These are phyloP conservation scores for Fomitopsis pulvina DNA, from an alignment of 768 basidiomycete genomes.

Conservation along the genomic window DNA sequence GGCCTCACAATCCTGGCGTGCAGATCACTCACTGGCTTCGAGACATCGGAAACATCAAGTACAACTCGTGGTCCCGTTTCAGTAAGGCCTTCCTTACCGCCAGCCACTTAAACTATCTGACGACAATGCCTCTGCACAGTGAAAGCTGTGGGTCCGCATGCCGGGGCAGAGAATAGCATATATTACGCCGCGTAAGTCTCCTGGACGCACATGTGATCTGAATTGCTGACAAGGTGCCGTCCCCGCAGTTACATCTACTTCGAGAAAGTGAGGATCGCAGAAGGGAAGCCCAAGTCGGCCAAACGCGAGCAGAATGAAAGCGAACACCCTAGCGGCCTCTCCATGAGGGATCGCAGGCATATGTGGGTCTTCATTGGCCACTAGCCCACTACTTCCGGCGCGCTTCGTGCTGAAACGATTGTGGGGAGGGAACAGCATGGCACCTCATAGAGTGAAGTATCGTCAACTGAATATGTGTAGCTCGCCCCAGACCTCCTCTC, in stretches of 20 bases:
- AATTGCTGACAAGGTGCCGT: not conserved
- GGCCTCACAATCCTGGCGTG: not conserved
- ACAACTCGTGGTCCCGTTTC: slow-evolving; percentile 37
- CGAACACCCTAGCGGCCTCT: slow-evolving; percentile 14
- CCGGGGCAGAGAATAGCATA: slow-evolving; percentile 37
- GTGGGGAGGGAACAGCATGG: too few relatives aligned
- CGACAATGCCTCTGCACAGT: slow-evolving; percentile 25
- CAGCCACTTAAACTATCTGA: too few relatives aligned
- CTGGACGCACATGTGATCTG: not conserved
- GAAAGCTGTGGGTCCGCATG: slow-evolving; percentile 32
- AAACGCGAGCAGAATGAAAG: slow-evolving; percentile 30
- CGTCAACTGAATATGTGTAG: too few relatives aligned
- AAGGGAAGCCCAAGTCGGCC: slow-evolving; percentile 40
- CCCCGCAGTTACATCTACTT: slow-evolving; percentile 37
- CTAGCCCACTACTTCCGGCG: not conserved
- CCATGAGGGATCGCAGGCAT: slow-evolving; percentile 7
- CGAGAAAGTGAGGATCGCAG: slow-evolving; percentile 38
- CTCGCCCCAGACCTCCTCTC: too few relatives aligned
- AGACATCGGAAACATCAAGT: slow-evolving; percentile 40
- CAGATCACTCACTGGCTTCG: slow-evolving; percentile 34
- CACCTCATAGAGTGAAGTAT: too few relatives aligned
- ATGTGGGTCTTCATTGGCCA: slow-evolving; percentile 9
- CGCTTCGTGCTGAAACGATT: not conserved
- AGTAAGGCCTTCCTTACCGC: slow-evolving; percentile 28
- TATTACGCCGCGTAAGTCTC: slow-evolving; percentile 36